A percentile compares a stretch with the other conserved stretches of the same genome.
phyloP scores from a whole-genome alignment of 345 rosid species.

The Eutrema yunnanense region DNA sequence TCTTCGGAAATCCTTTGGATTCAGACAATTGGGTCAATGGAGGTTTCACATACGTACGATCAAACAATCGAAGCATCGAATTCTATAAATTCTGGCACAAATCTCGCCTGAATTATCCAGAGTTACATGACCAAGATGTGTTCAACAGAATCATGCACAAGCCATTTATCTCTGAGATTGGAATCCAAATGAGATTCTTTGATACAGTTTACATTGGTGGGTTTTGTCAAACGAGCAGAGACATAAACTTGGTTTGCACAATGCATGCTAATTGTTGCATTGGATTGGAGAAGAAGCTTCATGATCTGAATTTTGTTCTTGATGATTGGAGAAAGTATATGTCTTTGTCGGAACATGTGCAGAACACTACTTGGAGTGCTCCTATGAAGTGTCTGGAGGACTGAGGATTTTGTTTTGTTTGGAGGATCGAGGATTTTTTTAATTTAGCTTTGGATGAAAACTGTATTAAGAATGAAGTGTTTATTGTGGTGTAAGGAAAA shows the following conservation, averaged over 20 bases:
- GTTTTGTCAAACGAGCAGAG: constrained; percentile 57
- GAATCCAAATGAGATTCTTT: constrained; percentile 51
- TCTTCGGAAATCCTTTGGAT: constrained; percentile 34
- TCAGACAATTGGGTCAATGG: constrained; percentile 52
- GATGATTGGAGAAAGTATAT: constrained; percentile 53
- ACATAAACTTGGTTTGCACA: constrained; percentile 55
- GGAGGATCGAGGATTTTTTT: background rate
- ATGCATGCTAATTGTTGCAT: constrained; percentile 89
- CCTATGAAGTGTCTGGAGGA: constrained; percentile 50
- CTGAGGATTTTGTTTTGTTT: constrained; percentile 35
- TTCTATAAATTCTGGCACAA: constrained; percentile 68
- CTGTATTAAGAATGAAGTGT: background rate
- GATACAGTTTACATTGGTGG: constrained; percentile 72
- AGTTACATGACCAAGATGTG: constrained; percentile 75
- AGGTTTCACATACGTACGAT: constrained; percentile 59
- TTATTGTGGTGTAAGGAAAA: background rate
- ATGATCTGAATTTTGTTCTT: constrained; percentile 51
- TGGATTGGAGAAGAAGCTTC: constrained; percentile 54
- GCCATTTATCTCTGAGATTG: constrained; percentile 27
- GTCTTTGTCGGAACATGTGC: constrained; percentile 25
- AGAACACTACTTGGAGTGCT: constrained; percentile 47
- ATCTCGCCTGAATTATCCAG: constrained; percentile 44
- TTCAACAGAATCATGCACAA: constrained; percentile 53
- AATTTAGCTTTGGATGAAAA: background rate
- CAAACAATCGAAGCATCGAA: constrained; percentile 44